Conservation (phyloP, 2,329 filamentous ascomycete species). For the Fusarium subtropicale region DNA sequence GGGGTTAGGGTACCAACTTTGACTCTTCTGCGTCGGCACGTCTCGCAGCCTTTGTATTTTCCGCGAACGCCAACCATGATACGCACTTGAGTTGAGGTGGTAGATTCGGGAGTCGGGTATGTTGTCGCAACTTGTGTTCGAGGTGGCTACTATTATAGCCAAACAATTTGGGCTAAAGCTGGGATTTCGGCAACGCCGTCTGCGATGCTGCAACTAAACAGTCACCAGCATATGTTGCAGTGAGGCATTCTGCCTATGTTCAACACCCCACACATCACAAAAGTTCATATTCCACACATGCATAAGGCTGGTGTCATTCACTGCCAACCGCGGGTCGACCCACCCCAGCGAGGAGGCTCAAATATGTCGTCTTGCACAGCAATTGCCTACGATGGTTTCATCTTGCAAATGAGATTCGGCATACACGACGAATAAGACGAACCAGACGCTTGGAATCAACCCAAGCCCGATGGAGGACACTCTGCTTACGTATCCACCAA, state of each 20-base stretch:
- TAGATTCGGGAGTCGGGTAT: background rate
- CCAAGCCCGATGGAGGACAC: slow-evolving; percentile 30
- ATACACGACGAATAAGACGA: slow-evolving; percentile 39
- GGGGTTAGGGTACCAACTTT: slow-evolving; percentile 58
- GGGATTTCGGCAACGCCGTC: slow-evolving; percentile 25
- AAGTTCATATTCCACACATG: slow-evolving; percentile 28
- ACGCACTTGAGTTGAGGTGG: slow-evolving; percentile 14
- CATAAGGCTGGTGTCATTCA: slow-evolving; percentile 7
- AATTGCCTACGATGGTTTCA: slow-evolving; percentile 37
- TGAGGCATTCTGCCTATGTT: slow-evolving; percentile 36
- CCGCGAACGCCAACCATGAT: slow-evolving; percentile 71
- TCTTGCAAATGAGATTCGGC: slow-evolving; percentile 40
- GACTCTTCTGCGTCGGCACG: slow-evolving; percentile 68
- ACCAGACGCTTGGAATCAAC: slow-evolving; percentile 20
- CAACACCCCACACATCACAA: slow-evolving; percentile 42
- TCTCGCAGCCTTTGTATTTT: slow-evolving; percentile 74
- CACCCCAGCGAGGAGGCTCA: slow-evolving; percentile 20
- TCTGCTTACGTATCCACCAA: slow-evolving; percentile 44
- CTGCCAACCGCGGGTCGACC: background rate
- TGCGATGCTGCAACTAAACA: slow-evolving; percentile 40
- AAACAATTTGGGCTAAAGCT: slow-evolving; percentile 2
- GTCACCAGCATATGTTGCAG: slow-evolving; percentile 21
- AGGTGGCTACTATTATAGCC: slow-evolving; percentile 11
- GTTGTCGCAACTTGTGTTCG: background rate
- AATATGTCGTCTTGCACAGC: slow-evolving; percentile 31